A percentile compares a stretch with the other conserved stretches of the same genome.
Evolutionary conservation across 192 early-diverging fungal genomes (phyloP).

Genomic region (Gaertneriomyces sp.): DNA sequence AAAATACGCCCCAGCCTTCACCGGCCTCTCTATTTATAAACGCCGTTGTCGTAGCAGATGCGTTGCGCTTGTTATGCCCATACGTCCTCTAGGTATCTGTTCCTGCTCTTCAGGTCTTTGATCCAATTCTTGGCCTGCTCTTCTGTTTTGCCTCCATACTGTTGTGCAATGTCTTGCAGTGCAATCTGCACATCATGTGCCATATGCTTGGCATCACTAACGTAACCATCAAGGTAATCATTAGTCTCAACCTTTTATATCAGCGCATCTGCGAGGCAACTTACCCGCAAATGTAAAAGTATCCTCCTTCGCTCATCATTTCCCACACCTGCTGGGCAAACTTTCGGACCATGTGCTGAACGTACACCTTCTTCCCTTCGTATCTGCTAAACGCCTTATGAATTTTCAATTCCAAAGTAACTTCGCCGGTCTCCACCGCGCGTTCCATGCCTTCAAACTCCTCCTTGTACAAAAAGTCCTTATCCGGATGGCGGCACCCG

Average conservation of each 20-base stretch:
- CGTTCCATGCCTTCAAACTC: conserved; percentile 69
- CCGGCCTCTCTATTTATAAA: no score
- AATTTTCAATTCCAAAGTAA: conserved; percentile 57
- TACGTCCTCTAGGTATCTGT: conserved; percentile 93
- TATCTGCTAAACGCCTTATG: conserved; percentile 90
- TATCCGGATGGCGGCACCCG: conserved; percentile 82
- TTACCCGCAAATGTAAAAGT: conserved; percentile 86
- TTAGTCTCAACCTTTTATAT: neutral
- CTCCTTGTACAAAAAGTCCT: conserved; percentile 87
- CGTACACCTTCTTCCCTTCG: conserved; percentile 84
- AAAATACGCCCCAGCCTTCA: no score
- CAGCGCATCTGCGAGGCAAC: neutral
- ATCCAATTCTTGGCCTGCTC: conserved; percentile 73
- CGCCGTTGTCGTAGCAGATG: no score
- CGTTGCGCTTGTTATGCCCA: conserved; percentile 50
- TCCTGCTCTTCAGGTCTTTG: conserved; percentile 73
- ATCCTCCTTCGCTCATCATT: conserved; percentile 68
- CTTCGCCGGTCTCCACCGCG: conserved; percentile 39
- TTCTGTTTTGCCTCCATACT: conserved; percentile 61
- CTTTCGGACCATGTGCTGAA: conserved; percentile 84
- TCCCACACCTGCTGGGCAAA: conserved; percentile 75
- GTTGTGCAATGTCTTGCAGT: conserved; percentile 64
- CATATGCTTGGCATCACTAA: conserved; percentile 91
- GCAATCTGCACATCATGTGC: conserved; percentile 79
- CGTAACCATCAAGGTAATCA: conserved; percentile 6